A percentile compares a stretch with the other conserved stretches of the same genome.
Conservation (phyloP, 129 eudicot species). For the Smallanthus sonchifolius region DNA sequence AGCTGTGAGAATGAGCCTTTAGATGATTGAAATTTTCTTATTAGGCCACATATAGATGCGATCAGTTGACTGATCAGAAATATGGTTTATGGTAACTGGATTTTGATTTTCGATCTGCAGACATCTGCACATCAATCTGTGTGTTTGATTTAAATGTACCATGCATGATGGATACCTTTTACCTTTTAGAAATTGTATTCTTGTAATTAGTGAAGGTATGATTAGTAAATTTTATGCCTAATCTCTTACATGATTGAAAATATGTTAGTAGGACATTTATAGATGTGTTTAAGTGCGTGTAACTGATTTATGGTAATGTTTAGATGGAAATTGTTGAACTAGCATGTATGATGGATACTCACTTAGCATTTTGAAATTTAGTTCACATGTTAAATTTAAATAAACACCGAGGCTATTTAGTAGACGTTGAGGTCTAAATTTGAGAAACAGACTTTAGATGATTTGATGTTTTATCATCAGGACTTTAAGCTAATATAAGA, state of each 20-base stretch:
- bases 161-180: neutral
- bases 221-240: neutral
- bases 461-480: neutral
- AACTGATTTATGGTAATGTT: constrained; percentile 9
- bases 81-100: neutral
- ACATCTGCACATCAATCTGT: neutral
- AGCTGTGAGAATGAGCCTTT: constrained; percentile 1
- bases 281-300: neutral
- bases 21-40: neutral
- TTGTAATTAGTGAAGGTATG: neutral
- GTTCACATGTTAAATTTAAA: neutral
- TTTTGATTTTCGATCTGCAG: constrained; percentile 6
- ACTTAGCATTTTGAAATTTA: neutral
- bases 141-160: neutral
- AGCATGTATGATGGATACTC: neutral
- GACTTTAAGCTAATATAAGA: neutral
- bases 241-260: neutral
- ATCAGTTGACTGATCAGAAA: neutral
- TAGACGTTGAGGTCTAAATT: neutral
- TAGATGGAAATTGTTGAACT: neutral
- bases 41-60: neutral
- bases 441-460: neutral
- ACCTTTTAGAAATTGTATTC: neutral
- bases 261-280: neutral
- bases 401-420: neutral